Evolutionary conservation across 2,329 filamentous ascomycete species (phyloP).

Genomic region (Xylariaceae sp.): DNA sequence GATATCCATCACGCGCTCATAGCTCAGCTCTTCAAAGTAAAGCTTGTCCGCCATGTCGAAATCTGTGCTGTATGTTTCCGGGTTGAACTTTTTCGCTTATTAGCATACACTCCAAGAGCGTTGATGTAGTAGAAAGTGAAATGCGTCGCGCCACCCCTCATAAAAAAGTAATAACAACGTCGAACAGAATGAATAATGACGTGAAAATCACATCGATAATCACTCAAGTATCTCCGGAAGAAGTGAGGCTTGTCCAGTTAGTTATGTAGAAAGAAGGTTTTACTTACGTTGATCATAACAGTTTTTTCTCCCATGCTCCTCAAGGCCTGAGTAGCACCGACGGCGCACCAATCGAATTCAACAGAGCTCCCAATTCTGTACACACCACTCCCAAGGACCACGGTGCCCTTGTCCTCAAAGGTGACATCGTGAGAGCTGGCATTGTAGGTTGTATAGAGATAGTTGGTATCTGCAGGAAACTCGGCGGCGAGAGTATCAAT

Average conservation of each 20-base stretch:
- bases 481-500: slow-evolving; percentile 97
- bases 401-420: slow-evolving; percentile 88
- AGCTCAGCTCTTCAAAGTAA: slow-evolving; percentile 96
- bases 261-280: slow-evolving; percentile 17
- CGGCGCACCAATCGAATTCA: slow-evolving; percentile 98
- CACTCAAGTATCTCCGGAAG: no score
- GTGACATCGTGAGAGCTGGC: slow-evolving; percentile 90
- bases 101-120: no score
- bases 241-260: background rate
- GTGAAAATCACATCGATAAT: no score
- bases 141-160: no score
- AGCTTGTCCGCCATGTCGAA: slow-evolving; percentile 88
- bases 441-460: slow-evolving; percentile 98
- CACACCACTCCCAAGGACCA: slow-evolving; percentile 92
- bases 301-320: slow-evolving; percentile 93
- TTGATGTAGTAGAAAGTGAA: no score
- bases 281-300: slow-evolving; percentile 86
- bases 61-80: slow-evolving; percentile 80
- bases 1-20: slow-evolving; percentile 98
- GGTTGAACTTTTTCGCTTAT: slow-evolving; percentile 28
- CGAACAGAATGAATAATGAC: no score
- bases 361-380: slow-evolving; percentile 98
- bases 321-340: slow-evolving; percentile 84
- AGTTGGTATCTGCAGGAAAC: slow-evolving; percentile 94
- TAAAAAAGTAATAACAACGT: no score